Conservation (phyloP, 2,329 filamentous ascomycete species). For the Penicillium polonicum region DNA sequence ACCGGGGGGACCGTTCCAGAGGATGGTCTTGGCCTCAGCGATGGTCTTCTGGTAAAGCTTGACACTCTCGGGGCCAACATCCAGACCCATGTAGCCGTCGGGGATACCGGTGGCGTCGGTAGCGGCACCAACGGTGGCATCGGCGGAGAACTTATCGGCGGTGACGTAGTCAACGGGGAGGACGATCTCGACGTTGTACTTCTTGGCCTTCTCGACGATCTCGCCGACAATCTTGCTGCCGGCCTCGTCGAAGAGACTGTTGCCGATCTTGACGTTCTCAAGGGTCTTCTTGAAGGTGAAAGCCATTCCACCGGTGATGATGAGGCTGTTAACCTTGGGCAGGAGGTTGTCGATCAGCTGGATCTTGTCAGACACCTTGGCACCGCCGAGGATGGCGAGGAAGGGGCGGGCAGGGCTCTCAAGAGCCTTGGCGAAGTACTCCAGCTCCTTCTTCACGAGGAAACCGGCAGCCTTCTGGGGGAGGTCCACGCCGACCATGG, state of each 20-base stretch:
- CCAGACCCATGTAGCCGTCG: constrained; percentile 96
- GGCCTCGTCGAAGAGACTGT: constrained; percentile 88
- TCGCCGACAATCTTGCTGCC: constrained; percentile 87
- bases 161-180: constrained; percentile 94
- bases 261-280: constrained; percentile 82
- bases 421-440: constrained; percentile 97
- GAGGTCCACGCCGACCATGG: constrained; percentile 95
- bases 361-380: constrained; percentile 99
- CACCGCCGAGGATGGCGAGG: constrained; percentile 95
- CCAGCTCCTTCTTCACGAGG: constrained; percentile 99
- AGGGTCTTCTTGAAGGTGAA: constrained; percentile 99
- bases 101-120: constrained; percentile 87
- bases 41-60: constrained; percentile 88
- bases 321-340: constrained; percentile 93
- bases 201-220: constrained; percentile 93
- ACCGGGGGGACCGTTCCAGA: constrained; percentile 97
- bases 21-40: constrained; percentile 85
- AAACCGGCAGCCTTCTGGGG: constrained; percentile 97
- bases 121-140: constrained; percentile 77
- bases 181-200: constrained; percentile 91
- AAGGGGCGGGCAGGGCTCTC: constrained; percentile 92
- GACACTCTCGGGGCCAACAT: constrained; percentile 86
- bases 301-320: constrained; percentile 97
- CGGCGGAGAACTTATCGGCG: constrained; percentile 86
- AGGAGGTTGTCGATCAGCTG: constrained; percentile 98